Evolutionary conservation across 352 stramenopile species (phyloP), one percentile per base, ranked within the genome.

Genomic region (Phytophthora litchii): DNA sequence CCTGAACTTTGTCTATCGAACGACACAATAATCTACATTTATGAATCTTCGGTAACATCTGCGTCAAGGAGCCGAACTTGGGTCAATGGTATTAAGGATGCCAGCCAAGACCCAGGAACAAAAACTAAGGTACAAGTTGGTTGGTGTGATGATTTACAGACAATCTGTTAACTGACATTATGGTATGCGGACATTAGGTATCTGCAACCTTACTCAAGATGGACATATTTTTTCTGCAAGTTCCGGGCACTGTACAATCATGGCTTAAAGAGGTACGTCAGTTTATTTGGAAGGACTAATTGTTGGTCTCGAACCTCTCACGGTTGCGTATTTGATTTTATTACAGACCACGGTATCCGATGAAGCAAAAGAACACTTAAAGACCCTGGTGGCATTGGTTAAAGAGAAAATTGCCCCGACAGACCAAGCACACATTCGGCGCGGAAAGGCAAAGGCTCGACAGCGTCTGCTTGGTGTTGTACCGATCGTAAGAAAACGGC

Each of bases 181-280:
- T 49, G 34, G 8, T 38, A 9, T 48, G 2, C 53, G 37, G 25
- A n/a, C 25, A 31, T 20, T 47, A 86, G 77, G 31, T 89, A 32
- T 83, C 78, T 20, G 51, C 78, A 36, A 84, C 71, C 1, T 71
- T 80, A 38, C 59, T 85, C 1, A 89, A 89, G 52, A 77, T 87
- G 51, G 72, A 89, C 37, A 68, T 89, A n/a, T 89, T 86, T 41
- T 64, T 89, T 20, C 56, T 87, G 21, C 66, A 87, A 69, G 72
- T 80, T 17, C 77, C 79, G 16, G 54, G 51, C 12, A 70, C 66
- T 10, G 61, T 78, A 7, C 63, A 76, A 44, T 44, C 50, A 9
- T 76, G 70, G 48, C 37, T 70, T 3, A 80, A 81, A 46, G 63
- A 85, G 55, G 76, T 88, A 72, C 3, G 42, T 27, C 35, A 9